Evolutionary conservation across 225 moss, liverwort and hornwort genomes (phyloP), one percentile per base, ranked within the genome.

Genomic region (Antitrichia curtipendula): DNA sequence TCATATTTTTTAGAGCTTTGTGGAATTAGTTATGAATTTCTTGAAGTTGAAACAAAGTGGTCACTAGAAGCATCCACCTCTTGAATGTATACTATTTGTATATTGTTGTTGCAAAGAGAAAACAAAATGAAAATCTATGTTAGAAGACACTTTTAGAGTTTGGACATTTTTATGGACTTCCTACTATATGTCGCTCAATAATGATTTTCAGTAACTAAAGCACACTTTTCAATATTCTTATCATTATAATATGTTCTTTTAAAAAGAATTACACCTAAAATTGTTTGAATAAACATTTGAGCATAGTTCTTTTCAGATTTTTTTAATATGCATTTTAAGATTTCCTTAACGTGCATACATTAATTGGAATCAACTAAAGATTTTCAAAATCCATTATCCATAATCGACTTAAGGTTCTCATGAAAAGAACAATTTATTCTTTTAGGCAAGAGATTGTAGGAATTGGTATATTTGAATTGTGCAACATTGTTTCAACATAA

Each of bases 51-150:
- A 73, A 6, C 1, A 0, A 3, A 16, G 13, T 9, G 0, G 6
- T 45, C 72, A 72, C 6, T 6, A 6, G 3, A 43, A 8, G 43
- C 1, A 0, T 29, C 2, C 0, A 47, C 11, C 0, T 72, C 29
- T 45, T 72, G 10, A 45, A 72, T 29, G 4, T 17, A 9, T 3
- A 71, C 3, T 27, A 27, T 27, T 16, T 27, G 5, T 71, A 45
- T 0, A 27, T 9, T 45, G 9, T 28, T 43, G 16, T 7, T 28
- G 2, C 3, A 17, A 10, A 17, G 45, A 72, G 2, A 29, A 45
- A 45, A 1, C 6, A 27, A 43, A 71, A 16, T 17, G 2, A 17
- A 28, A 1, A 3, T 3, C 1, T 41, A 0, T 10, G 2, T 25
- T 41, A 70, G 2, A 16, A 0, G 8, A 29, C 10, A 10, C 3